Evolutionary conservation across 2,329 filamentous ascomycete species (phyloP), one percentile per base, ranked within the genome.

Genomic region (Clonostachys sp.): DNA sequence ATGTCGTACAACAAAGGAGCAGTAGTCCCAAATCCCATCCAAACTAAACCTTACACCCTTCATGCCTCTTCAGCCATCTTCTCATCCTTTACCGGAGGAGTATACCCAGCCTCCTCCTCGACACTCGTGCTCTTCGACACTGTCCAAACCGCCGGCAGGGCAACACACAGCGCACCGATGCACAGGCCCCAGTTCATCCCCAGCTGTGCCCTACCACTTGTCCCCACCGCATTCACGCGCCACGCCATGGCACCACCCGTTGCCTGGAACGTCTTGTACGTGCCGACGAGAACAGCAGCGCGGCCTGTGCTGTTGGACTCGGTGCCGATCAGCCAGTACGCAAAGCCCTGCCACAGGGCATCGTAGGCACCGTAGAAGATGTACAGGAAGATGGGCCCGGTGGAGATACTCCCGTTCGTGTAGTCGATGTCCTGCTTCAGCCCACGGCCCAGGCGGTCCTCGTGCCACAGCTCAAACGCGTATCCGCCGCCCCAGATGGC

Each of bases 351-450:
- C 81, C 81, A 87, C 16, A 82, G 72, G 2, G 83, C 81, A 59
- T 87, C 84, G 57, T 82, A 85, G 51, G 80, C 75, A 38, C 84
- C 84, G 59, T 86, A 87, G 65, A 85, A 86, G 60, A 87, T 82
- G 68, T 86, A 87, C 14, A 87, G 68, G 56, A 86, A 80, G 56
- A 87, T 84, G 12, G 83, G 83, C 0, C 82, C 83, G 7, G 74
- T 72, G 45, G 78, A 84, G 40, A 74, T 68, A 41, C 62, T 52
- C 35, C 72, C 74, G 33, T 69, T 55, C 12, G 62, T 72, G 51
- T 71, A 78, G 56, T 78, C 74, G 47, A 77, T 60, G 45, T 72
- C 65, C 47, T 75, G 67, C 50, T 68, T 70, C 16, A 63, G 54
- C 4, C 68, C 68, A 6, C 52, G 44, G 17, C 63, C 67, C n/a